These are phyloP conservation scores for Dioscorea cayenensis DNA, from an alignment of 116 monocot species.

Conservation along the genomic window DNA sequence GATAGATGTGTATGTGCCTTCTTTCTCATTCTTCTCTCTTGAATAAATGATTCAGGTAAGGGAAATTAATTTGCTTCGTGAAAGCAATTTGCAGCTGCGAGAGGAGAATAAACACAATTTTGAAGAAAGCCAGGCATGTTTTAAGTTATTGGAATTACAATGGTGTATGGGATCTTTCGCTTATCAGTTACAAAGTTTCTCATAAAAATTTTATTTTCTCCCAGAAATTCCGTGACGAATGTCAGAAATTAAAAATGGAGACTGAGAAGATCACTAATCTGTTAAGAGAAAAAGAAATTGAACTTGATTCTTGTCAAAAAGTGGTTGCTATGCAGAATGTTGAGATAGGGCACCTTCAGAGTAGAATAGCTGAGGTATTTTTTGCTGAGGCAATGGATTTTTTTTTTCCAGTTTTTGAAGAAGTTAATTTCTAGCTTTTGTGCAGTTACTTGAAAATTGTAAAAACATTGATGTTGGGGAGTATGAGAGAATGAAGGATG, in stretches of 20 bases:
- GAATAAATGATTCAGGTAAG: slow-evolving; percentile 39
- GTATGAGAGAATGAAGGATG: slow-evolving; percentile 58
- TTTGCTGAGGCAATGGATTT: background rate
- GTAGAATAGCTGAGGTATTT: slow-evolving; percentile 60
- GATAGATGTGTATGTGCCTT: background rate
- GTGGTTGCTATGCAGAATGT: slow-evolving; percentile 38
- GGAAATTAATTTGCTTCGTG: slow-evolving; percentile 93
- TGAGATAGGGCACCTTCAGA: slow-evolving; percentile 49
- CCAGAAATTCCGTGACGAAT: slow-evolving; percentile 70
- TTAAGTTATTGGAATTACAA: background rate
- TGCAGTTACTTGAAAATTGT: slow-evolving; percentile 64
- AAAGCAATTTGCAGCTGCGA: slow-evolving; percentile 90
- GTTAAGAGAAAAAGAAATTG: slow-evolving; percentile 47
- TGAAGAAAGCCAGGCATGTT: slow-evolving; percentile 78
- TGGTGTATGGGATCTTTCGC: too few species aligned
- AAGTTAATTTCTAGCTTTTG: slow-evolving; percentile 8
- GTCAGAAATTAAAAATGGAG: slow-evolving; percentile 61
- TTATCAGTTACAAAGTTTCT: background rate
- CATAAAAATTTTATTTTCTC: background rate
- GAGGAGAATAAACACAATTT: slow-evolving; percentile 96
- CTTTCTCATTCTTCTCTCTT: background rate
- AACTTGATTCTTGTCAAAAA: slow-evolving; percentile 42
- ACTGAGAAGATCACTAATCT: slow-evolving; percentile 34
- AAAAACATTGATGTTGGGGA: slow-evolving; percentile 48
- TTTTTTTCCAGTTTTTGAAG: background rate